Conservation (phyloP, 352 stramenopile genomes). For the Globisporangium echinulatum region DNA sequence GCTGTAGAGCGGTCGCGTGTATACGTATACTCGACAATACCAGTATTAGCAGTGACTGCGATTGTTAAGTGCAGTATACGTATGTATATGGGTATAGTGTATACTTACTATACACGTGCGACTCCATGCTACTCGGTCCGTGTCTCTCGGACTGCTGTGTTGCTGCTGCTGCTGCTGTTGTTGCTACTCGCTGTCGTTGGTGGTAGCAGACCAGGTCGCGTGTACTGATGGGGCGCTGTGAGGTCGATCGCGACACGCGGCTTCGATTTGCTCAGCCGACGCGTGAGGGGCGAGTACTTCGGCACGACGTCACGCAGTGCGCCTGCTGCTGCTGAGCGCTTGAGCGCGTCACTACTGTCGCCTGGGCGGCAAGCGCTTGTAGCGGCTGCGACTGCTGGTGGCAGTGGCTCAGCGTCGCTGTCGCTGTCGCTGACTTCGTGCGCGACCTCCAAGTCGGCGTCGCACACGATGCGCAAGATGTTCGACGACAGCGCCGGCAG, state of each 20-base stretch:
- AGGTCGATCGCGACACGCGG: background rate
- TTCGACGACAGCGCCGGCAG: slow-evolving; percentile 42
- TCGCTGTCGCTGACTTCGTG: slow-evolving; percentile 9
- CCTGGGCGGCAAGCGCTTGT: too few relatives aligned
- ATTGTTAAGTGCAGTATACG: too few relatives aligned
- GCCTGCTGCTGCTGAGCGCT: too few relatives aligned
- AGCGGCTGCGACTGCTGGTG: too few relatives aligned
- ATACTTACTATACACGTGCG: too few relatives aligned
- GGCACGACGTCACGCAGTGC: too few relatives aligned
- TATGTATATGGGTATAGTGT: too few relatives aligned
- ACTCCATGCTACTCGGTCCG: background rate
- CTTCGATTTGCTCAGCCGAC: background rate
- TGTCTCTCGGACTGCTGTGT: background rate
- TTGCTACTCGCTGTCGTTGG: background rate
- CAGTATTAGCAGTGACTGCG: too few relatives aligned
- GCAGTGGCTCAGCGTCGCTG: background rate
- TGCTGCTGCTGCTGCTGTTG: background rate
- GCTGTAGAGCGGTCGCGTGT: background rate
- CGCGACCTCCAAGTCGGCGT: slow-evolving; percentile 45
- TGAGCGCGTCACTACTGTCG: too few relatives aligned
- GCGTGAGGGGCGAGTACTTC: background rate
- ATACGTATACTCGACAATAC: too few relatives aligned
- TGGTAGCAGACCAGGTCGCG: too few relatives aligned
- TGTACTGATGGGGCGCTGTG: too few relatives aligned
- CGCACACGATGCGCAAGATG: slow-evolving; percentile 44